These are phyloP conservation scores for Acidomyces sp. DNA, from an alignment of 495 filamentous ascomycete genomes.

Conservation along the genomic window DNA sequence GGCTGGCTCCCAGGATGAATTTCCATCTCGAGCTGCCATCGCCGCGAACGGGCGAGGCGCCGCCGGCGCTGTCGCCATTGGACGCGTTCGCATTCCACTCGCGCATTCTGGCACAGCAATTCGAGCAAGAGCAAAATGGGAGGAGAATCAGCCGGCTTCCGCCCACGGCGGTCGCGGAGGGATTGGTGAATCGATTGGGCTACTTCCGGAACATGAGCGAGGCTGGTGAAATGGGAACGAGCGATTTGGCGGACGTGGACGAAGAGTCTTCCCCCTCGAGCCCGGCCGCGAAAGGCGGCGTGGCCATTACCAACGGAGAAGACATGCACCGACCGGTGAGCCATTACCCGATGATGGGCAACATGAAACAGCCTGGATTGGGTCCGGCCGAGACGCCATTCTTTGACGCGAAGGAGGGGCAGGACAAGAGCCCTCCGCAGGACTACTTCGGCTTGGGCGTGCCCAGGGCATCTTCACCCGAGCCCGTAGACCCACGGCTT, in stretches of 20 bases:
- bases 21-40: conserved; percentile 24
- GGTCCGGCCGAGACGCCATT: conserved; percentile 4
- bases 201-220: conserved; percentile 43
- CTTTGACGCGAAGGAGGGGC: conserved; percentile 7
- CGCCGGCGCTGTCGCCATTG: conserved; percentile 82
- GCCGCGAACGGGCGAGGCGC: conserved; percentile 54
- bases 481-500: conserved; percentile 25
- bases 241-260: conserved; percentile 22
- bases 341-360: conserved; percentile 17
- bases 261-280: conserved; percentile 26
- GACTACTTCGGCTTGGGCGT: conserved; percentile 33
- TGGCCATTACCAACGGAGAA: neutral
- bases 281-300: conserved; percentile 1
- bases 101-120: conserved; percentile 69
- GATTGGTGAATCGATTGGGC: conserved; percentile 54
- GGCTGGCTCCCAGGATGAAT: neutral
- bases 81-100: conserved; percentile 89
- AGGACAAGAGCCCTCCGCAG: neutral
- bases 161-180: conserved; percentile 67
- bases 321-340: conserved; percentile 12
- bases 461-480: conserved; percentile 38
- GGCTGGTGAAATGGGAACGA: neutral
- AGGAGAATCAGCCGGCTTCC: conserved; percentile 74
- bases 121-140: conserved; percentile 59
- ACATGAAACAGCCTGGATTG: neutral